Base-by-base conservation (phyloP, 257 asterid species). In the Gardenia jasminoides region DNA sequence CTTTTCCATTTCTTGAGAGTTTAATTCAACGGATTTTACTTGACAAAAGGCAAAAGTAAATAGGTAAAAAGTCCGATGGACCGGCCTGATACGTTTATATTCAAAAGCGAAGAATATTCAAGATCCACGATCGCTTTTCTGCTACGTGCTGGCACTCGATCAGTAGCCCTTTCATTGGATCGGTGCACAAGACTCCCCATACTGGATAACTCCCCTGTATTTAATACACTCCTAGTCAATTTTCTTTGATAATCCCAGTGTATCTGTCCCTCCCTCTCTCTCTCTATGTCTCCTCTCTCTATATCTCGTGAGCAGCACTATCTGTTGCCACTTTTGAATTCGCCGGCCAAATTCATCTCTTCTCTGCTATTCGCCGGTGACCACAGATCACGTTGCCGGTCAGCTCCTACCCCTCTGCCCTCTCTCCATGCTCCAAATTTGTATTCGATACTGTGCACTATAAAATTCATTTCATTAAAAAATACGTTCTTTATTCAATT, bases 201-300 rank as follows among this genome's bases (percentile, higher is more conserved):
- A 65, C 31, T 13, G 41, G 39, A 36, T 36, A 36, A 36, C 41
- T 36, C 41, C 41, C 41, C 41, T 36, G 41, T 36, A 36, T 36
- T 36, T 36, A 36, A 36, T 2, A 36, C 41, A 2, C 13, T 72
- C 41, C 41, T 78, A 80, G 28, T 74, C n/a, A 67, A 54, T 83
- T 43, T 43, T 1, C 54, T 84, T 88, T 85, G 83, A 26, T 83
- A 83, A 81, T 86, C 88, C 88, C 88, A 77, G 2, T 0, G 52
- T 10, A 67, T 68, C 81, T 80, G 20, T 47, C 41, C 52, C 43
- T 26, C 36, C 20, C 3, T 61, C 13, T 73, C 77, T 61, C 47
- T 48, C 67, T 48, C 64, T 16, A 4, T 12, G 52, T 31, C 20
- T n/a, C 7, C 6, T 36, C 36, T 33, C 24, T 54, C 58, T 3